phyloP scores from a whole-genome alignment of 257 asterid genomes.

The Solanum peruvianum region DNA sequence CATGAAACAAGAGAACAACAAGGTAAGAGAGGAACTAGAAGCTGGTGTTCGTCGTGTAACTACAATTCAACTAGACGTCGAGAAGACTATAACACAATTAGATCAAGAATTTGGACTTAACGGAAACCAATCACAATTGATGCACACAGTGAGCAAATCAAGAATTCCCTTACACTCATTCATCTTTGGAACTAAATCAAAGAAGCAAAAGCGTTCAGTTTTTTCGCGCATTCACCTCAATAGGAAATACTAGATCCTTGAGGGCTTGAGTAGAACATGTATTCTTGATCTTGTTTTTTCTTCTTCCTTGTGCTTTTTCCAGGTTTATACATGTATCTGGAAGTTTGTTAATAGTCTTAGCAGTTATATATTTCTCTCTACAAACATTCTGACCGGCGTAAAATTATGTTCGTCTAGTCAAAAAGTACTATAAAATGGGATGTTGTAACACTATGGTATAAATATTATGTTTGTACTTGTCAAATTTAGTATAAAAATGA shows the following conservation, averaged over 20 bases:
- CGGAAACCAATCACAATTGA: slow-evolving; percentile 37
- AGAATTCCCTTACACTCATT: slow-evolving; percentile 53
- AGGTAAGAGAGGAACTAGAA: slow-evolving; percentile 65
- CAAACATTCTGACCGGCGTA: background rate
- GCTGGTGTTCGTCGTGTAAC: slow-evolving; percentile 48
- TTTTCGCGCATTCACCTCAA: slow-evolving; percentile 51
- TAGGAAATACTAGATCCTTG: slow-evolving; percentile 36
- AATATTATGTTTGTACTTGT: background rate
- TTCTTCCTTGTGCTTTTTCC: background rate
- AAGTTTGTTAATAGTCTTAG: background rate
- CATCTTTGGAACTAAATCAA: slow-evolving; percentile 58
- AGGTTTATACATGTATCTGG: background rate
- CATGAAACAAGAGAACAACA: slow-evolving; percentile 90
- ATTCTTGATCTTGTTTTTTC: slow-evolving; percentile 4
- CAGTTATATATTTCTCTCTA: background rate
- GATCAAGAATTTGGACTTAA: slow-evolving; percentile 51
- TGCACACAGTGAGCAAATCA: slow-evolving; percentile 24
- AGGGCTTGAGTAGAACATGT: slow-evolving; percentile 22
- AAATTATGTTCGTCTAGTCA: background rate
- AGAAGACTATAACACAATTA: slow-evolving; percentile 43
- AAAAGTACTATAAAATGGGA: background rate
- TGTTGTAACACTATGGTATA: background rate
- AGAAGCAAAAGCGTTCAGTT: slow-evolving; percentile 54
- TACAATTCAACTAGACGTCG: slow-evolving; percentile 41
- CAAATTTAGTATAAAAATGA: background rate